Conservation (phyloP, 306 rosid genomes). For the Glycine soja region DNA sequence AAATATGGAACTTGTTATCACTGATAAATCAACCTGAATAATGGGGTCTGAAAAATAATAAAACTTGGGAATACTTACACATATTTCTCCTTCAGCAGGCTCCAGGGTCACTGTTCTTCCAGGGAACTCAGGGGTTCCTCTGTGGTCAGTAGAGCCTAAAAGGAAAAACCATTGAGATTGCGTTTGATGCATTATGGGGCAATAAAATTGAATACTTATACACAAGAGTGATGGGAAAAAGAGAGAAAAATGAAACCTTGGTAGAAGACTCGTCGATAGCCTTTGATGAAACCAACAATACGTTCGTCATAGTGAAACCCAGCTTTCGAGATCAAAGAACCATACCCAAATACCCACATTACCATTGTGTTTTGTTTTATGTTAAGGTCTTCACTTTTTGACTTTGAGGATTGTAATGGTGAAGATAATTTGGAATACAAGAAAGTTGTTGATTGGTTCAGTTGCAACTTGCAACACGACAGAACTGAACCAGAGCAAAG, state of each 20-base stretch:
- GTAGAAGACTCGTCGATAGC: slow-evolving; percentile 90
- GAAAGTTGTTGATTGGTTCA: background rate
- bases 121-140: slow-evolving; percentile 88
- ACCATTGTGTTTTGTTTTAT: slow-evolving; percentile 47
- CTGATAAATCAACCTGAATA: background rate
- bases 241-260: slow-evolving; percentile 62
- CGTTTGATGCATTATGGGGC: background rate
- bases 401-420: background rate
- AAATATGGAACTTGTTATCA: background rate
- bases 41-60: background rate
- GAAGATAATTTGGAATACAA: background rate
- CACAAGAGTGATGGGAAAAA: background rate
- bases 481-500: background rate
- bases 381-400: slow-evolving; percentile 9
- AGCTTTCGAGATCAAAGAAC: slow-evolving; percentile 80
- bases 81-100: slow-evolving; percentile 80
- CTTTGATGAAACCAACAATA: slow-evolving; percentile 79
- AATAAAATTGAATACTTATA: background rate
- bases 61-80: slow-evolving; percentile 61
- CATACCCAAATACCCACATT: slow-evolving; percentile 96
- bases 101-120: slow-evolving; percentile 95
- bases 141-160: slow-evolving; percentile 91
- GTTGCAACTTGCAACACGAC: background rate
- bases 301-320: slow-evolving; percentile 78
- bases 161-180: slow-evolving; percentile 4